A percentile compares a stretch with the other conserved stretches of the same genome.
These are phyloP conservation scores for Spathaspora sp. DNA, from an alignment of 1,139 yeast species.

Conservation along the genomic window DNA sequence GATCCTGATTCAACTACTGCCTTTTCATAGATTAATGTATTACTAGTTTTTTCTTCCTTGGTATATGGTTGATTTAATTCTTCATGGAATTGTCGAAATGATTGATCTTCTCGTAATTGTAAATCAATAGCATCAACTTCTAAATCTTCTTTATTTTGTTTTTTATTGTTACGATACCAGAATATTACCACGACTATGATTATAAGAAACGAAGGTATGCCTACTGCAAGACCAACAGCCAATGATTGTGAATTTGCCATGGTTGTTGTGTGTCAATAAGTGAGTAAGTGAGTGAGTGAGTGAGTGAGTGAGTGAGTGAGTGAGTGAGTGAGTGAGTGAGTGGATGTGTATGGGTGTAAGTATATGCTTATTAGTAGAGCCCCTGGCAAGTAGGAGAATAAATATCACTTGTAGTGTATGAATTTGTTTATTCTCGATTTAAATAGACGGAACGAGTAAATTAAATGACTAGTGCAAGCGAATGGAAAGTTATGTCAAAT, in stretches of 20 bases:
- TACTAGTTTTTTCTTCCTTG: constrained; percentile 10
- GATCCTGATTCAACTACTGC: constrained; percentile 4
- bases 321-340: neutral
- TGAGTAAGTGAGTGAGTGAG: neutral
- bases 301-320: neutral
- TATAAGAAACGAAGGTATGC: constrained; percentile 37
- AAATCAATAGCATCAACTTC: constrained; percentile 33
- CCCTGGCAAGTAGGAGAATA: too few relatives aligned
- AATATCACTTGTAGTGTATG: too few relatives aligned
- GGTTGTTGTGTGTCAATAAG: too few relatives aligned
- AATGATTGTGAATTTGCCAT: constrained; percentile 25
- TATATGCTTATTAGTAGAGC: neutral
- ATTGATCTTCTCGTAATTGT: constrained; percentile 38
- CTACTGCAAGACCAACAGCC: constrained; percentile 46
- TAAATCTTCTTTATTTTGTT: constrained; percentile 34
- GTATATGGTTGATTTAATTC: constrained; percentile 28
- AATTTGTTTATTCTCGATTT: neutral
- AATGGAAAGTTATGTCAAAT: neutral
- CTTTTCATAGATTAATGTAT: constrained; percentile 1
- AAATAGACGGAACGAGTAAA: neutral
- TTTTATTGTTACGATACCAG: constrained; percentile 33
- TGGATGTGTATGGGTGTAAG: neutral
- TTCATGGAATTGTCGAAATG: constrained; percentile 39
- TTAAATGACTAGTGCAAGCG: neutral
- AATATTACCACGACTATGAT: constrained; percentile 21